Percentiles rank a stretch among this genome's conserved stretches.
These are phyloP conservation scores for Mycena polygramma DNA, from an alignment of 768 basidiomycete species.

Conservation along the genomic window DNA sequence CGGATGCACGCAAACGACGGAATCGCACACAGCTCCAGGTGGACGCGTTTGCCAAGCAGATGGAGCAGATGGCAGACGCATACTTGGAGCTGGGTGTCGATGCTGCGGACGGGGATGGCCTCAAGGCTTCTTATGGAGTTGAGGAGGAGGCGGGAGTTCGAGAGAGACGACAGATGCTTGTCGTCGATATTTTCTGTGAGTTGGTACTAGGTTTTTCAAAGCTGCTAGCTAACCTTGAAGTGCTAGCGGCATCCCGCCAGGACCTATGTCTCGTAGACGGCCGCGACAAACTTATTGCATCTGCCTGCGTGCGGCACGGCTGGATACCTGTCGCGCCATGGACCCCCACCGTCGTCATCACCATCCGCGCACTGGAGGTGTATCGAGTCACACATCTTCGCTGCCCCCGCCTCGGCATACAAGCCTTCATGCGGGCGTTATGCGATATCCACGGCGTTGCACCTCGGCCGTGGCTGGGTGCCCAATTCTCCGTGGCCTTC, in stretches of 20 bases:
- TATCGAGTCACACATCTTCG: conserved; percentile 21
- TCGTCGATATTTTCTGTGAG: no score
- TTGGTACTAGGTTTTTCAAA: not conserved
- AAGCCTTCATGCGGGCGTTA: conserved; percentile 38
- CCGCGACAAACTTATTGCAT: not conserved
- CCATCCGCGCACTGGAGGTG: conserved; percentile 23
- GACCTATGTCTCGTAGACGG: not conserved
- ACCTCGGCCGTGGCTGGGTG: conserved; percentile 7
- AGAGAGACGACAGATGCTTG: no score
- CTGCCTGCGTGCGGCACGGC: conserved; percentile 31
- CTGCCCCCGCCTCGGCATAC: no score
- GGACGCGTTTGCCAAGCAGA: not conserved
- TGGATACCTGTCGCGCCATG: conserved; percentile 32
- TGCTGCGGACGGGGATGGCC: not conserved
- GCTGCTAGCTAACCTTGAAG: no score
- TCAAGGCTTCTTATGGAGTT: not conserved
- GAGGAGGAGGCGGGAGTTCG: no score
- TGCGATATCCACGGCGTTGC: conserved; percentile 34
- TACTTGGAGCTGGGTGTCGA: not conserved
- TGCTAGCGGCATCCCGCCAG: not conserved
- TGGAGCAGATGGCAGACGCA: not conserved
- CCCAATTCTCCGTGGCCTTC: conserved; percentile 46
- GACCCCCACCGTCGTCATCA: conserved; percentile 23
- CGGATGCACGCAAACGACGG: not conserved
- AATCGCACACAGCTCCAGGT: conserved; percentile 9